phyloP scores from a whole-genome alignment of 1,284 basidiomycete species.

The Ustilago bromivora region DNA sequence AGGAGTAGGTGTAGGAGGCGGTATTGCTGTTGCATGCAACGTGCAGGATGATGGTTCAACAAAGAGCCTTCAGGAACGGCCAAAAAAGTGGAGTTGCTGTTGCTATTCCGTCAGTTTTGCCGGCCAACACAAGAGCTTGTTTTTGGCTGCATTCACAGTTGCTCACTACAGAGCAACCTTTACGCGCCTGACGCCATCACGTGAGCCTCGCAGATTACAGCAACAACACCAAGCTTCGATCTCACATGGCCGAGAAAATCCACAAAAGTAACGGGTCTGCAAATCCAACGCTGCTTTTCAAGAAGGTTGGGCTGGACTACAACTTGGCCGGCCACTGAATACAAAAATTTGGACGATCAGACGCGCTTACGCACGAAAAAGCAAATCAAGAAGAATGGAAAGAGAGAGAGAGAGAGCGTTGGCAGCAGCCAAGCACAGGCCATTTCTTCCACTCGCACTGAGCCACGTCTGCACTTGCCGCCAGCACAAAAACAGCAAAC shows the following conservation, averaged over 20 bases:
- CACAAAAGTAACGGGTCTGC: conserved; percentile 1
- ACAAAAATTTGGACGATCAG: conserved; percentile 18
- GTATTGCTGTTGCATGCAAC: neutral
- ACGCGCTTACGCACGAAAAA: conserved; percentile 22
- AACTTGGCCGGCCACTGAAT: neutral
- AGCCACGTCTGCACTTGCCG: conserved; percentile 37
- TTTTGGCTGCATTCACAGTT: conserved; percentile 2
- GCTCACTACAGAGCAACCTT: neutral
- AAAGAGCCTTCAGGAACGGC: neutral
- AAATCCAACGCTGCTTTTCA: neutral
- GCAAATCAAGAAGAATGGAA: conserved; percentile 4
- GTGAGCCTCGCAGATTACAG: conserved; percentile 7
- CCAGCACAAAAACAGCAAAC: neutral
- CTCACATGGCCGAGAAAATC: neutral
- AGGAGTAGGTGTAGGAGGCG: neutral
- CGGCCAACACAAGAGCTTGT: neutral
- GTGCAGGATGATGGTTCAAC: conserved; percentile 2
- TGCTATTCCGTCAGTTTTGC: neutral
- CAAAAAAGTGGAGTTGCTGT: neutral
- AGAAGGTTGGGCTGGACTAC: neutral
- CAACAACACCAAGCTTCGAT: neutral
- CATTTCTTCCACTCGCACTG: conserved; percentile 8
- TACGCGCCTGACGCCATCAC: conserved; percentile 24
- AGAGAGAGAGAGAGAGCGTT: neutral
- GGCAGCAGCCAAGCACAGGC: conserved; percentile 42